Evolutionary conservation across 768 basidiomycete species (phyloP).

Genomic region (Russula foetens): DNA sequence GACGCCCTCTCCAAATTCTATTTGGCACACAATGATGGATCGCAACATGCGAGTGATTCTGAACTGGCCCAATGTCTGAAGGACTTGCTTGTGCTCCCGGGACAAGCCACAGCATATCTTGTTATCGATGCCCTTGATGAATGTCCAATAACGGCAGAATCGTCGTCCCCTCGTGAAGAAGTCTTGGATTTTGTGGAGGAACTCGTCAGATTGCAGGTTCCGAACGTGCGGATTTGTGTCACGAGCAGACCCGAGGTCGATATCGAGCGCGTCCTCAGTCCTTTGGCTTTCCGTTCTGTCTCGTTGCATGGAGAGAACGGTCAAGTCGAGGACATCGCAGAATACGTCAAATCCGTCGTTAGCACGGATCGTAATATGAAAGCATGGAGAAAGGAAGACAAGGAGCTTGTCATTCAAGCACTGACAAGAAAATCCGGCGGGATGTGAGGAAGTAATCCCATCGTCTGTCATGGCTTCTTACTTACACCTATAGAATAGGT

Average conservation of each 20-base stretch:
- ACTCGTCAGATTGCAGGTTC: neutral
- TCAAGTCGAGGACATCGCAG: neutral
- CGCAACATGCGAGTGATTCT: neutral
- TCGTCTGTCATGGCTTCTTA: neutral
- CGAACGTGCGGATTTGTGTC: slow-evolving; percentile 1
- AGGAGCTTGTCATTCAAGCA: neutral
- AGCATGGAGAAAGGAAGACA: neutral
- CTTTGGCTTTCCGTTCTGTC: neutral
- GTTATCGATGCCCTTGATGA: slow-evolving; percentile 3
- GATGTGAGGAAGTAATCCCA: neutral
- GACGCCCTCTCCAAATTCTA: neutral
- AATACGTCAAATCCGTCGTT: neutral
- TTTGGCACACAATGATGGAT: neutral
- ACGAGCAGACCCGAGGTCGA: neutral
- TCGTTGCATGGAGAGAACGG: neutral
- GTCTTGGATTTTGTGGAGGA: neutral
- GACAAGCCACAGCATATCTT: neutral
- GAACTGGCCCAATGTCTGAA: neutral
- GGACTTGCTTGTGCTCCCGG: neutral
- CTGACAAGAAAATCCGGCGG: neutral
- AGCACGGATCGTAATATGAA: neutral
- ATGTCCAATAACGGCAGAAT: neutral
- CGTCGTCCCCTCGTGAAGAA: neutral
- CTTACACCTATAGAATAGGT: neutral
- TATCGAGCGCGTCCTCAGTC: neutral